A percentile compares a stretch with the other conserved stretches of the same genome.
Conservation (phyloP, 2,329 filamentous ascomycete genomes). For the Colletotrichum orbiculare region DNA sequence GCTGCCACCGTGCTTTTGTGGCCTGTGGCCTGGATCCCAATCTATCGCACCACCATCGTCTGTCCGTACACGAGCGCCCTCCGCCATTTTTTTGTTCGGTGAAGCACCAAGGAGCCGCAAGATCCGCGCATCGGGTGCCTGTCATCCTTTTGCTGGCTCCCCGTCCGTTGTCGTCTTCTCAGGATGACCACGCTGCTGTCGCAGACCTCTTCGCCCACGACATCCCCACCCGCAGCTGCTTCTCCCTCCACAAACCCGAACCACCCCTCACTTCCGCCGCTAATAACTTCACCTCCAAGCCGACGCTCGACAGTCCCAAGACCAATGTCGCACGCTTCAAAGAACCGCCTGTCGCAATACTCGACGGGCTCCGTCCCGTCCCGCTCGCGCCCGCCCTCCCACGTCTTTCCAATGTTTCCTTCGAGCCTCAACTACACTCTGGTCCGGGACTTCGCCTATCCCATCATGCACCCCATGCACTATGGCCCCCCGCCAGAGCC, state of each 20-base stretch:
- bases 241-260: conserved; percentile 60
- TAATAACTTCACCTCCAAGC: conserved; percentile 67
- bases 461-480: conserved; percentile 84
- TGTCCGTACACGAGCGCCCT: conserved; percentile 1
- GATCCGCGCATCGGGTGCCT: conserved; percentile 40
- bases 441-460: conserved; percentile 96
- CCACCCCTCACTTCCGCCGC: conserved; percentile 65
- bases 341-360: conserved; percentile 86
- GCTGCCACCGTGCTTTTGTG: background rate
- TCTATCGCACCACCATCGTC: conserved; percentile 6
- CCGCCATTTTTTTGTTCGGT: conserved; percentile 21
- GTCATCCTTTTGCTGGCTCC: conserved; percentile 40
- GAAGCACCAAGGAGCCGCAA: conserved; percentile 27
- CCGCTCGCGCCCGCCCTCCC: conserved; percentile 83
- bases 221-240: conserved; percentile 62
- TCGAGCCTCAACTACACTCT: conserved; percentile 89
- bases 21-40: background rate
- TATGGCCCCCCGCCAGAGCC: conserved; percentile 89
- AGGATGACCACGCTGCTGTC: conserved; percentile 67
- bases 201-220: conserved; percentile 64
- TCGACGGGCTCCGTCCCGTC: conserved; percentile 76
- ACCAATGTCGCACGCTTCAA: conserved; percentile 81
- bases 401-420: conserved; percentile 84
- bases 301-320: conserved; percentile 71
- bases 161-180: conserved; percentile 35